Evolutionary conservation across 768 basidiomycete species (phyloP).

Genomic region (Multifurca ochricompacta): DNA sequence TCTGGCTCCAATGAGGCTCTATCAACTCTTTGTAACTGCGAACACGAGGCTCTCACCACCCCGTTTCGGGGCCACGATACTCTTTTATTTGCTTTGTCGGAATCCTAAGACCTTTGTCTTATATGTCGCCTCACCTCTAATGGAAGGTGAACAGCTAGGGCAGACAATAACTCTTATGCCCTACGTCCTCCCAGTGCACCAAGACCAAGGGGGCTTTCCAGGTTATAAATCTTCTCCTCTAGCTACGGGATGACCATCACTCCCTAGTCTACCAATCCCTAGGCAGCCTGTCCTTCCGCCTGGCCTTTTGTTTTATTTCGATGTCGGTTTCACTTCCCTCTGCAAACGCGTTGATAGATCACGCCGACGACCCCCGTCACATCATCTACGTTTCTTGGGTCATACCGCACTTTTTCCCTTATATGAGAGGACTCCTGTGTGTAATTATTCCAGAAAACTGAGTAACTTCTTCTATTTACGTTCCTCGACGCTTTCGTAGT

Average conservation of each 20-base stretch:
- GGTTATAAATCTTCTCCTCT: background rate
- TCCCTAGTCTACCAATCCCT: background rate
- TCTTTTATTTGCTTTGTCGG: background rate
- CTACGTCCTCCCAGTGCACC: background rate
- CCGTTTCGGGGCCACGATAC: background rate
- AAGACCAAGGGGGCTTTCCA: background rate
- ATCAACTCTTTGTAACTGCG: too few species aligned
- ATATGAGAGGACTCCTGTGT: background rate
- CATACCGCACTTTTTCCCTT: background rate
- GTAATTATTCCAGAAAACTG: background rate
- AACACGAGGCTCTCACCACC: background rate
- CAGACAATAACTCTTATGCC: background rate
- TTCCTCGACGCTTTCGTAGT: background rate
- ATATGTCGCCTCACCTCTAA: background rate
- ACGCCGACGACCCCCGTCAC: background rate
- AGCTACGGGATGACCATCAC: background rate
- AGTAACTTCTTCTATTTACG: background rate
- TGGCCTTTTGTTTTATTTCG: background rate
- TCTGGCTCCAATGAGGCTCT: background rate
- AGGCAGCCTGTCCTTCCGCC: background rate
- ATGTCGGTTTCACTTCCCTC: background rate
- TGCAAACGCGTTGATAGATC: background rate
- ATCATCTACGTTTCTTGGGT: background rate
- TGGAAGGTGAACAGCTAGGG: background rate
- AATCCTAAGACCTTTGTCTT: background rate